Base-by-base conservation (phyloP, 164 flowering plant genomes). In the Kalanchoe fedtschenkoi region DNA sequence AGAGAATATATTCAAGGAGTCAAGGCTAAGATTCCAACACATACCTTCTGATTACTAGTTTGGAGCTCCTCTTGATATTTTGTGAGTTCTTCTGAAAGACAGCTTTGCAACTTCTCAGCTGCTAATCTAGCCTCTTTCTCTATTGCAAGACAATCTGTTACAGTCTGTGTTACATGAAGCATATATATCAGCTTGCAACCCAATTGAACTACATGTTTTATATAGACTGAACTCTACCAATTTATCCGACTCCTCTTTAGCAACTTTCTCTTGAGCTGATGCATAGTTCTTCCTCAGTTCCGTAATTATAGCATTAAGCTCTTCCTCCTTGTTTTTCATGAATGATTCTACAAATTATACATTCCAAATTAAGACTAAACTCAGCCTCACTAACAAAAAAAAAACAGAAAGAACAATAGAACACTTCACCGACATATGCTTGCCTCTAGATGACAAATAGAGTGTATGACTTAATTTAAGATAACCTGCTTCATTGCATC, bases 41-140 rank as follows among this genome's bases (percentile, higher is more conserved):
- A 57, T 74, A 85, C 96, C 88, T 80, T 86, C 66, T 84, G 89
- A 69, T 70, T 87, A 28, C 84, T 81, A 71, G 69, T 75, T 47
- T 58, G 59, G 22, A 75, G 81, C 68, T 85, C 91, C 58, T 67
- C 62, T 64, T 83, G 82, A 63, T 70, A 63, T 71, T 70, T 77
- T 34, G 67, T 68, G 24, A 85, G 79, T 39, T 85, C 86, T 53
- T 85, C 84, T 0, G 74, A 62, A 28, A 78, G 75, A 42, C 83
- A 78, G 53, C 70, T 65, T 34, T 80, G 83, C 55, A 71, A 64
- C 71, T 70, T 80, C 68, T 83, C 86, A 39, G 77, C 75, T 39
- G 70, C 66, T 62, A 67, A 53, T 68, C 80, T 72, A 9, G 80
- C 81, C 59, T 81, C 84, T 64, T 74, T 80, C 65, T 85, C 91